phyloP scores from a whole-genome alignment of 2,329 filamentous ascomycete genomes.

The Fusarium sacchari region DNA sequence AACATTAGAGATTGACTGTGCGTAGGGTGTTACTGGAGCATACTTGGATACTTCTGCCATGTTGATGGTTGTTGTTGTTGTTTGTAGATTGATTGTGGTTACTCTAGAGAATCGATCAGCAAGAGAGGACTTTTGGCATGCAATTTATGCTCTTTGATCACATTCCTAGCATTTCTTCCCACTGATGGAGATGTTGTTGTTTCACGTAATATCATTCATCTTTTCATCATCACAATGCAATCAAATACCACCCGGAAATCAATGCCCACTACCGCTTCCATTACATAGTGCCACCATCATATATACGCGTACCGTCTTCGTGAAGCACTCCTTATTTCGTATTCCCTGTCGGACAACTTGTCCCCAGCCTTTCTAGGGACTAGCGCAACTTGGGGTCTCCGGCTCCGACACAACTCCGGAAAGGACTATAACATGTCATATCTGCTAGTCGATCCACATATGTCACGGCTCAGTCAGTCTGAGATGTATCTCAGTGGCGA shows the following conservation, averaged over 20 bases:
- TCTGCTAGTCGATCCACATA: not conserved
- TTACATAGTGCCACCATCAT: not conserved
- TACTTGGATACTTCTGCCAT: constrained; percentile 4
- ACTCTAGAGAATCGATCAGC: not conserved
- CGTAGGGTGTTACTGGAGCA: not conserved
- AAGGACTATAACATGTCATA: not conserved
- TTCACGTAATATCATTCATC: no score
- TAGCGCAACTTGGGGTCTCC: not conserved
- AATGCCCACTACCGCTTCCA: not conserved
- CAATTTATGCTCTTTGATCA: not conserved
- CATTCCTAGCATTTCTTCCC: not conserved
- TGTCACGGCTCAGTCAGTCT: not conserved
- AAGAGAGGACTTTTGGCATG: not conserved
- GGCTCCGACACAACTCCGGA: no score
- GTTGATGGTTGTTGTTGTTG: not conserved
- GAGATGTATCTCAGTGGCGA: not conserved
- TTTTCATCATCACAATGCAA: no score
- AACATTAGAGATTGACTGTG: not conserved
- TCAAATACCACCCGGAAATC: no score
- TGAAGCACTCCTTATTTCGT: no score
- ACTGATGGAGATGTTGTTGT: not conserved
- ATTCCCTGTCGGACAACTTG: fast-evolving
- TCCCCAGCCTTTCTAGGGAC: no score
- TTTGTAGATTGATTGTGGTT: not conserved
- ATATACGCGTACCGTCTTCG: not conserved